phyloP scores from a whole-genome alignment of 1,284 basidiomycete genomes.

The Cutaneotrichosporon sp. region DNA sequence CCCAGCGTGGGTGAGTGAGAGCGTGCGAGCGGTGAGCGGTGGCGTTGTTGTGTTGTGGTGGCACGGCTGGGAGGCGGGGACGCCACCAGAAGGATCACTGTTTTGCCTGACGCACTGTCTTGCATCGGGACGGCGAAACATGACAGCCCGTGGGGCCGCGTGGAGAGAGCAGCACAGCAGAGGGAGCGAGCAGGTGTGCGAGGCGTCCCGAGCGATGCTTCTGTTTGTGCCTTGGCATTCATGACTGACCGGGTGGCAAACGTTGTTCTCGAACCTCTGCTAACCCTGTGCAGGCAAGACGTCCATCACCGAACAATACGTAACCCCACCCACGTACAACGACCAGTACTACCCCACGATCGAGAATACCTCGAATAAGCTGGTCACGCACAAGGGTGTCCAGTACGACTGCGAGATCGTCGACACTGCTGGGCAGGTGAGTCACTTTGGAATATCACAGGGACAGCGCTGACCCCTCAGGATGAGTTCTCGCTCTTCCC shows the following conservation, averaged over 20 bases:
- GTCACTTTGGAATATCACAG: conserved; percentile 21
- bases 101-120: neutral
- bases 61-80: no score
- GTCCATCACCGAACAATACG: conserved; percentile 72
- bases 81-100: neutral
- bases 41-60: neutral
- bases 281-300: conserved; percentile 65
- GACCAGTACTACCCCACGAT: conserved; percentile 94
- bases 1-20: conserved; percentile 72
- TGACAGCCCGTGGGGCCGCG: neutral
- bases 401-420: conserved; percentile 97
- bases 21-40: neutral
- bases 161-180: neutral
- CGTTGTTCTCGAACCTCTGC: neutral
- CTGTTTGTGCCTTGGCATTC: neutral
- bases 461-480: conserved; percentile 54
- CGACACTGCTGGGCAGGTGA: conserved; percentile 86
- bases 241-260: neutral
- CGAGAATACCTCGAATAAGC: conserved; percentile 84
- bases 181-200: neutral
- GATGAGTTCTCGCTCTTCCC: conserved; percentile 84
- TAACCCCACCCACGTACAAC: conserved; percentile 66
- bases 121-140: neutral
- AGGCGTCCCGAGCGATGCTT: neutral
- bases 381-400: conserved; percentile 75